These are phyloP conservation scores for Barbarea vulgaris DNA, from an alignment of 345 rosid genomes.

Conservation along the genomic window DNA sequence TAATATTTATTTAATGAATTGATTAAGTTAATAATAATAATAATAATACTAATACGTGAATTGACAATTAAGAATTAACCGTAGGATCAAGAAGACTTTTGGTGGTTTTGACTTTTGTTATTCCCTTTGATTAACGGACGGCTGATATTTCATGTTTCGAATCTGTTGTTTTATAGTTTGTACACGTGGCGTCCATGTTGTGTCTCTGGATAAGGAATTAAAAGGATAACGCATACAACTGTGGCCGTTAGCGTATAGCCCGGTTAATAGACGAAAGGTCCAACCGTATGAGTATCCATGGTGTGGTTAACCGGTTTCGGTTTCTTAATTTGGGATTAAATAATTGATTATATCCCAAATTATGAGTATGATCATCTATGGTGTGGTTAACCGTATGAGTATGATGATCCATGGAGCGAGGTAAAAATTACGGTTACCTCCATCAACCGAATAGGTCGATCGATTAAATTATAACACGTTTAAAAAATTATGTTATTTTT, in stretches of 20 bases:
- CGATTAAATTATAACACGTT: too few relatives aligned
- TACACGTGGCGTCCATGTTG: constrained; percentile 11
- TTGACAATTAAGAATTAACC: not conserved
- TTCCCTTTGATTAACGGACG: constrained; percentile 3
- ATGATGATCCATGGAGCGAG: too few relatives aligned
- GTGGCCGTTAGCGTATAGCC: not conserved
- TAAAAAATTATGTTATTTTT: too few relatives aligned
- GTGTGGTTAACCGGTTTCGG: not conserved
- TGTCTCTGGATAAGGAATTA: not conserved
- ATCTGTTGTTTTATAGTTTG: not conserved
- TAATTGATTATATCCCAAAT: too few relatives aligned
- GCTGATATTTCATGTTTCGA: not conserved
- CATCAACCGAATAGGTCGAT: too few relatives aligned
- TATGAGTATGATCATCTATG: too few relatives aligned
- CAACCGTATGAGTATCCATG: not conserved
- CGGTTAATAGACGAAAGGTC: not conserved
- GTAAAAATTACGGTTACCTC: too few relatives aligned
- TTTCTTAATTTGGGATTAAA: not conserved
- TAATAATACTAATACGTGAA: not conserved
- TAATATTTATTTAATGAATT: not conserved
- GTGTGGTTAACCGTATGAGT: too few relatives aligned
- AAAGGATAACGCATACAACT: not conserved
- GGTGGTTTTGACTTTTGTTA: constrained; percentile 14
- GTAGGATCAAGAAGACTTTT: constrained; percentile 9
- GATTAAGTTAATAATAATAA: not conserved